Percentiles rank a stretch among this genome's conserved stretches.
These are phyloP conservation scores for Apiotrichum veenhuisii DNA, from an alignment of 1,284 basidiomycete species.

Conservation along the genomic window DNA sequence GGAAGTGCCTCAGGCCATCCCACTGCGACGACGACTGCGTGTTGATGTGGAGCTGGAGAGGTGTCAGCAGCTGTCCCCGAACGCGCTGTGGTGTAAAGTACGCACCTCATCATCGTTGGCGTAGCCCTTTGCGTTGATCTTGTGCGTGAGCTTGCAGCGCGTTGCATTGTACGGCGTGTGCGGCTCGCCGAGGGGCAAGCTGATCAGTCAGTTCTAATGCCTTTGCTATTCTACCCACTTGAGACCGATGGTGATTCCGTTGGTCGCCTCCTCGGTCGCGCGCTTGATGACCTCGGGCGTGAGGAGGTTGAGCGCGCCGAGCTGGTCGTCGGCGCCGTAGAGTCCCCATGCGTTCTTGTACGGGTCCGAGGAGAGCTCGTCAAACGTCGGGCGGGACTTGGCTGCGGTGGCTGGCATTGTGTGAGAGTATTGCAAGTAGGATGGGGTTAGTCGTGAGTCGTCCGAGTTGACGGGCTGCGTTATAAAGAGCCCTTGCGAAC, in stretches of 20 bases:
- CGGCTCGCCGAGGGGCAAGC: conserved; percentile 13
- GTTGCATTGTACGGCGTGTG: conserved; percentile 7
- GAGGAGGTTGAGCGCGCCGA: conserved; percentile 35
- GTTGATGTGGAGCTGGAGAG: conserved; percentile 38
- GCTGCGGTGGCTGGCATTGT: background rate
- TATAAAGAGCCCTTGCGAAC: no score
- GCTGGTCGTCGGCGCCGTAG: conserved; percentile 31
- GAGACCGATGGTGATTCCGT: conserved; percentile 31
- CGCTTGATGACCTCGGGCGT: conserved; percentile 27
- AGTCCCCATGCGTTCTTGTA: conserved; percentile 38
- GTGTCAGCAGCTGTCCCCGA: no score
- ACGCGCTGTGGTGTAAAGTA: no score
- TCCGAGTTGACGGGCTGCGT: no score
- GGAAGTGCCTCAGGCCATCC: conserved; percentile 48
- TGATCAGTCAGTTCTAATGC: background rate
- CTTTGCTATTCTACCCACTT: conserved; percentile 18
- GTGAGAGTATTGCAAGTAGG: no score
- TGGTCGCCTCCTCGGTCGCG: conserved; percentile 24
- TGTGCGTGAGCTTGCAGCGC: conserved; percentile 16
- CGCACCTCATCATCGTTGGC: conserved; percentile 13
- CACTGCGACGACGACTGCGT: conserved; percentile 50
- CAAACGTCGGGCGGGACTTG: conserved; percentile 4
- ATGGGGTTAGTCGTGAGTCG: no score
- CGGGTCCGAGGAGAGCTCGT: conserved; percentile 21
- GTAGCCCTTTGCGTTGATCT: conserved; percentile 12